Evolutionary conservation across 2,329 filamentous ascomycete genomes (phyloP).

Genomic region (Penicillium occitanis): DNA sequence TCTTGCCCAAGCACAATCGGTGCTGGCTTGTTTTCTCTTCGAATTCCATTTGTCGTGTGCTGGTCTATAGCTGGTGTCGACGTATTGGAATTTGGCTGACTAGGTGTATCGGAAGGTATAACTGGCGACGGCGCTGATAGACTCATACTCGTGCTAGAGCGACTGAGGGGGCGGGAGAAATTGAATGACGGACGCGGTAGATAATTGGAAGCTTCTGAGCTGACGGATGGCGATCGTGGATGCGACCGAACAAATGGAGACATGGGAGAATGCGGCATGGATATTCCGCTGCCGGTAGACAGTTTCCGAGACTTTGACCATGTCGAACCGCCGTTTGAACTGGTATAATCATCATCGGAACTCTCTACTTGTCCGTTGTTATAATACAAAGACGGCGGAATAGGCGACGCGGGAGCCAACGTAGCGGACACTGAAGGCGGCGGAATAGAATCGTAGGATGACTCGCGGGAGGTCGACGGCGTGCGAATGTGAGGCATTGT

Average conservation of each 20-base stretch:
- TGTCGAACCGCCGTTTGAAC: conserved; percentile 56
- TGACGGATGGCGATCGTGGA: conserved; percentile 77
- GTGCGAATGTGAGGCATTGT: conserved; percentile 9
- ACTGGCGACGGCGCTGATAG: conserved; percentile 36
- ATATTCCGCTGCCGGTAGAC: conserved; percentile 68
- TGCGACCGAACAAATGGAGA: conserved; percentile 64
- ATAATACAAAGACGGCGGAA: conserved; percentile 46
- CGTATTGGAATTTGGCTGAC: conserved; percentile 4
- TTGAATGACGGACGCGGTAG: conserved; percentile 79
- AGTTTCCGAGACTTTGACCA: conserved; percentile 74
- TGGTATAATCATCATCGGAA: conserved; percentile 67
- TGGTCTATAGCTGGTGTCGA: conserved; percentile 12
- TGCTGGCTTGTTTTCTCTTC: conserved; percentile 28
- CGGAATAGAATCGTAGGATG: conserved; percentile 39
- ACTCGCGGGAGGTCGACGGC: conserved; percentile 30
- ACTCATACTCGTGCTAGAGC: conserved; percentile 41
- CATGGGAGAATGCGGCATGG: conserved; percentile 60
- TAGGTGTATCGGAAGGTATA: conserved; percentile 33
- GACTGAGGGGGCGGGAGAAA: conserved; percentile 85
- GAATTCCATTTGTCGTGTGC: conserved; percentile 19
- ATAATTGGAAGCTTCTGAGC: conserved; percentile 73
- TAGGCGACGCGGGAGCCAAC: conserved; percentile 48
- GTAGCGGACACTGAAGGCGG: conserved; percentile 43
- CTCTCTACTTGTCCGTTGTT: conserved; percentile 63
- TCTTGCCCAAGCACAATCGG: conserved; percentile 33